Evolutionary conservation across 345 rosid genomes (phyloP), one percentile per base, ranked within the genome.

Genomic region (Salix brachista): DNA sequence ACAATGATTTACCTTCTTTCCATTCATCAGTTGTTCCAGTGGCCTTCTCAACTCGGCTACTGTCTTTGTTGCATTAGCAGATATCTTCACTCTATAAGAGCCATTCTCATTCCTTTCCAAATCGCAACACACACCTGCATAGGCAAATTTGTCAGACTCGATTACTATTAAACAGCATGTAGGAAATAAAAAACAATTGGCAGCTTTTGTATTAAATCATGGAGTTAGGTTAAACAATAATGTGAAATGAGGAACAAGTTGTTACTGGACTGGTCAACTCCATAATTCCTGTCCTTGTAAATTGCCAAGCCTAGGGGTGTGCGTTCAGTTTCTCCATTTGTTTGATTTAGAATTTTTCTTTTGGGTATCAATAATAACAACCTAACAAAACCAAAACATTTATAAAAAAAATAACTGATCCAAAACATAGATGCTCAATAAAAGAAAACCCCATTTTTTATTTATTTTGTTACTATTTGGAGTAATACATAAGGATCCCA

Each of bases 11-110:
- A 94, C 68, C 16, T 74, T 86, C 82, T 80, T 88, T 26, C 98
- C 98, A 83, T 82, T 88, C 86, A 88, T 84, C 67, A 94, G 90
- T 84, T 87, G 90, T 84, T 94, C 98, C 36, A 94, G 88, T 2
- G 88, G 90, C 79, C 86, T 84, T 76, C 97, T 88, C 86, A 91
- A 80, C 83, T 90, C 97, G n/a, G 97, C 94, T 30, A 89, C 89
- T 26, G 80, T 88, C 85, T 83, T 90, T 72, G 94, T 94, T 54
- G 94, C 97, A 84, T 86, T 86, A 75, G 96, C 90, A 74, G 85
- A 86, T 65, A 95, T 87, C 79, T 72, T 88, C 52, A 73, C 77
- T 73, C 93, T 89, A 77, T 81, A 86, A 50, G 93, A 88, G 73
- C 97, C 94, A 70, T 76, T 86, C 17, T 70, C 74, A 75, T 84